Base-by-base conservation (phyloP, 169 alveolate genomes). In the Plasmodium gonderi region DNA sequence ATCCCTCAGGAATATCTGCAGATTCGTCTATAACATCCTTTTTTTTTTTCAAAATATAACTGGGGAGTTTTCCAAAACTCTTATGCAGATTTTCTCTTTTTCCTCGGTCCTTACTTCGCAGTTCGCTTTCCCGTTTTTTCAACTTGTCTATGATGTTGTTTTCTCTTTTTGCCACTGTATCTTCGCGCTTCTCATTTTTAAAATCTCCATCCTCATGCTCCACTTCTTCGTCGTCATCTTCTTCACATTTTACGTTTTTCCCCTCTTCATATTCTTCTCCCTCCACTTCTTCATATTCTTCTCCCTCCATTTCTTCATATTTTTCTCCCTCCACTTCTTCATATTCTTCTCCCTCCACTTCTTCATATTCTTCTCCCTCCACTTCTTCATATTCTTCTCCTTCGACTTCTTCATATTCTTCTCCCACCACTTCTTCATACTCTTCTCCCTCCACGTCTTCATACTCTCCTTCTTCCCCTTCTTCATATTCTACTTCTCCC, bases 51-150 rank as follows among this genome's bases (percentile, higher is more conserved):
- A 81, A 45, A 20, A 81, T 81, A 68, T 81, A 81, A 74, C 49
- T 81, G 31, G 91, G 91, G 7, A 81, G 75, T 36, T 81, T 81
- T 1, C 91, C 91, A 42, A 42, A 81, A 51, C 54, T 81, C 75
- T 81, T 81, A 36, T 81, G 91, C 20, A 81, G 54, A 2, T 81
- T 81, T n/a, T 81, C 74, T 20, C 75, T 44, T 51, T 31, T 47
- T 9, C 20, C 75, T 38, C 54, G 17, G 3, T 80, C 79, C 8
- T 11, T 68, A 14, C 75, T 81, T 42, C 26, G 65, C 0, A 54
- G 29, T 54, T 33, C 33, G 33, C 33, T 33, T n/a, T 26, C 79
- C 20, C 54, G 72, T 81, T 68, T 68, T 68, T 69, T 44, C 9
- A 81, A 74, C 31, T 81, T 81, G 12, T 65, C 91, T 81, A 81